Base-by-base conservation (phyloP, 2,329 filamentous ascomycete species). In the Penicillium sp. region DNA sequence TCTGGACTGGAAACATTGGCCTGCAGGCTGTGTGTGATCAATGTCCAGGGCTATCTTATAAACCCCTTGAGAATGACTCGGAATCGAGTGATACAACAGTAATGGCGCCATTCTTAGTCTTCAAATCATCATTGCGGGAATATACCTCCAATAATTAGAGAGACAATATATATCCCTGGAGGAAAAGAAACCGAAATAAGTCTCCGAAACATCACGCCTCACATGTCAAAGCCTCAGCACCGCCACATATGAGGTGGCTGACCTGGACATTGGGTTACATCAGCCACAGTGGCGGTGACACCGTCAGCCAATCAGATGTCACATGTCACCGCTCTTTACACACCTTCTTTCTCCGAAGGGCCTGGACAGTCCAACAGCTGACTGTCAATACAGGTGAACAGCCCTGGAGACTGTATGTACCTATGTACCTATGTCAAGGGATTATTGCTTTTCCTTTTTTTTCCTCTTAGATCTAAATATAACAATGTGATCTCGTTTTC, bases 251-350 rank as follows among this genome's bases (percentile, higher is more conserved):
- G 26, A 26, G 8, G 9, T 26, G 1, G 40, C 26, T 41, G 26
- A 41, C 6, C 3, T 13, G 3, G 12, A 6, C 24, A 1, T 19
- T 19, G 15, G 7, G 2, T 31, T 2, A 0, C 31, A 50, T 22
- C 52, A 67, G 64, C 64, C 65, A 65, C 62, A 61, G 61, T 65
- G 64, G 61, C 65, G 59, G 64, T 65, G 54, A 49, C 32, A 0
- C 2, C 3, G 4, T 10, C 34, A 29, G 12, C 64, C 64, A 67
- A 67, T 65, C 53, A 64, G 15, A 35, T 3, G 0, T 10, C 33
- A 34, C 9, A 22, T 19, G 65, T 66, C 64, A 67, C 64, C 64
- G 63, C 61, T 61, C 61, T 59, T 56, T 57, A n/a, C 19, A 19
- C 12, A 12, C 12, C 29, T 31, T 37, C 34, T 9, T 22, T 13